phyloP scores from a whole-genome alignment of 345 rosid species.

The Boechera stricta region DNA sequence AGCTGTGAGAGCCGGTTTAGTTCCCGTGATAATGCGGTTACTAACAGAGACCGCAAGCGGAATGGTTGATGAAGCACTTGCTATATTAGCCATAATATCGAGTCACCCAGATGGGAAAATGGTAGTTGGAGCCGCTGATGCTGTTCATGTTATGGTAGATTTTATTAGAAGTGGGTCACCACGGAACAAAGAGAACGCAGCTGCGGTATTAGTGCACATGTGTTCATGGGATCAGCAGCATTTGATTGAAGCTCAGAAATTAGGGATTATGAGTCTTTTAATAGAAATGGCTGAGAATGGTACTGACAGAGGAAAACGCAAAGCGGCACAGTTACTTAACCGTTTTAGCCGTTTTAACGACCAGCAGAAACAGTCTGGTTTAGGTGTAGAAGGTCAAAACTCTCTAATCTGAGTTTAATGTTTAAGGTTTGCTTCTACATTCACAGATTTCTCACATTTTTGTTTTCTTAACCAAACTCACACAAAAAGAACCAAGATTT shows the following conservation, averaged over 20 bases:
- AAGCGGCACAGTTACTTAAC: constrained; percentile 84
- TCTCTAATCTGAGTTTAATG: constrained; percentile 28
- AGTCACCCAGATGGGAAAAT: constrained; percentile 72
- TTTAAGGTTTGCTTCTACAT: not conserved
- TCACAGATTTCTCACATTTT: not conserved
- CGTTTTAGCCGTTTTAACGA: constrained; percentile 70
- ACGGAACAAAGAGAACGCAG: constrained; percentile 72
- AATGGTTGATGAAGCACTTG: constrained; percentile 81
- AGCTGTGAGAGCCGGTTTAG: constrained; percentile 85
- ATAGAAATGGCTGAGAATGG: constrained; percentile 82
- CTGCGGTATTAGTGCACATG: constrained; percentile 81
- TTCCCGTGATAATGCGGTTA: constrained; percentile 63
- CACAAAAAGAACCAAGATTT: not conserved
- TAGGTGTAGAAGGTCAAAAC: constrained; percentile 32
- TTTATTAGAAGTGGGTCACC: constrained; percentile 72
- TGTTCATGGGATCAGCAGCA: constrained; percentile 68
- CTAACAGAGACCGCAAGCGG: constrained; percentile 69
- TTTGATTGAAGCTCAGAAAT: constrained; percentile 73
- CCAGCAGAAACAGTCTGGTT: constrained; percentile 57
- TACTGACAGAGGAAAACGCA: constrained; percentile 88
- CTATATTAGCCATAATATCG: constrained; percentile 68
- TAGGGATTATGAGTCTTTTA: constrained; percentile 67
- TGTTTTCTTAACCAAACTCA: not conserved
- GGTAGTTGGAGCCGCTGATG: constrained; percentile 65
- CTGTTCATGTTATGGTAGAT: constrained; percentile 66